A percentile compares a stretch with the other conserved stretches of the same genome.
phyloP scores from a whole-genome alignment of 2,329 filamentous ascomycete genomes.

The Botrytis deweyae region DNA sequence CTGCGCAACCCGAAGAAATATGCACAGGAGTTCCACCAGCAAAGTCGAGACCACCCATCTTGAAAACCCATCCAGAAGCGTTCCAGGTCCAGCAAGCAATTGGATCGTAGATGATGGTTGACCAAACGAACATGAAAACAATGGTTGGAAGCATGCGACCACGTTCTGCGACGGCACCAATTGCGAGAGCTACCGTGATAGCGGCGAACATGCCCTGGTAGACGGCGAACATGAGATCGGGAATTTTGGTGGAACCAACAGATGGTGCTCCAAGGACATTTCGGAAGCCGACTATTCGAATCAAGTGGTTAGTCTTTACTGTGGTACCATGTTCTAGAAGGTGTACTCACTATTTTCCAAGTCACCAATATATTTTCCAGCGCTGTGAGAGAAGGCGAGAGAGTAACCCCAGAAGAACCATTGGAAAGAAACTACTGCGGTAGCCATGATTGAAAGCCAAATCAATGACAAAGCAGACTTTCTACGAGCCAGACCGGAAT shows the following conservation, averaged over 20 bases:
- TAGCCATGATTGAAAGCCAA: conserved; percentile 86
- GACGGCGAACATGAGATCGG: conserved; percentile 80
- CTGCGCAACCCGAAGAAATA: conserved; percentile 78
- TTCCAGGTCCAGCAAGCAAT: conserved; percentile 98
- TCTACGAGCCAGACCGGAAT: conserved; percentile 82
- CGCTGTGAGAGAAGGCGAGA: conserved; percentile 56
- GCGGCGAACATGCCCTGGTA: conserved; percentile 88
- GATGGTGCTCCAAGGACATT: conserved; percentile 74
- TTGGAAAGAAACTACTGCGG: conserved; percentile 80
- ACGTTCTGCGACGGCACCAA: conserved; percentile 81
- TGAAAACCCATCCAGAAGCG: conserved; percentile 72
- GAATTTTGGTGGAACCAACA: conserved; percentile 69
- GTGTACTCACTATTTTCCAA: conserved; percentile 59
- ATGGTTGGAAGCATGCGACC: conserved; percentile 86
- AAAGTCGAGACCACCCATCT: conserved; percentile 81
- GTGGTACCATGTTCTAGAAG: conserved; percentile 9
- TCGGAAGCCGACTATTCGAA: conserved; percentile 60
- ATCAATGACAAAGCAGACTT: conserved; percentile 89
- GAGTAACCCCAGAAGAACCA: conserved; percentile 64
- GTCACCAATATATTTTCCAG: conserved; percentile 67
- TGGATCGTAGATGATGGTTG: conserved; percentile 85
- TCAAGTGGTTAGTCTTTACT: conserved; percentile 1
- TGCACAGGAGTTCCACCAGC: conserved; percentile 90
- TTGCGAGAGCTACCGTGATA: conserved; percentile 81
- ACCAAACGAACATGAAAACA: conserved; percentile 92